Conservation (phyloP, 31 red algal species). For the Asparagopsis taxiformis region DNA sequence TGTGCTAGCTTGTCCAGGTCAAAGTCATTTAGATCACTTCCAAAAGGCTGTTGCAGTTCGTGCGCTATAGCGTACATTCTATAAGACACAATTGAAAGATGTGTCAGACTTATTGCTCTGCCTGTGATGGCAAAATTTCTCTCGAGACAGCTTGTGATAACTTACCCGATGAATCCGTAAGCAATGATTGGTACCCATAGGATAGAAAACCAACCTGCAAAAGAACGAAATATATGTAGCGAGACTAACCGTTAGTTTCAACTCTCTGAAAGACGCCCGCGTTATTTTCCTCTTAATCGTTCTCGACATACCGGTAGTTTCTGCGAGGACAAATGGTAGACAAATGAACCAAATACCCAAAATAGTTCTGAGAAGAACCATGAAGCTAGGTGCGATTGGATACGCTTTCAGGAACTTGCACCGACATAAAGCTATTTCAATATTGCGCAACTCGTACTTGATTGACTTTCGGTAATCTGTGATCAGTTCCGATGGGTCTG, state of each 20-base stretch:
- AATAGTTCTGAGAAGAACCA: constrained; percentile 33
- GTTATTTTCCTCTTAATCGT: background rate
- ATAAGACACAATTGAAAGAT: background rate
- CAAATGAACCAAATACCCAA: constrained; percentile 51
- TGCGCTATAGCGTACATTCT: constrained; percentile 38
- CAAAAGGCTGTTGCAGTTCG: constrained; percentile 47
- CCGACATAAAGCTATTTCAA: constrained; percentile 14
- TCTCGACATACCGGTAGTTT: constrained; percentile 30
- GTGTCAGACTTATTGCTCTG: too few species aligned
- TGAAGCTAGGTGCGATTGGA: constrained; percentile 27
- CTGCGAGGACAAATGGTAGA: constrained; percentile 42
- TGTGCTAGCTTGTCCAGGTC: constrained; percentile 26
- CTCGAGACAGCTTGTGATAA: background rate
- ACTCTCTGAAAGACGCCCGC: background rate
- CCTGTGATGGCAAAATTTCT: too few species aligned
- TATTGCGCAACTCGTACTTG: background rate
- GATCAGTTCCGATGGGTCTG: background rate
- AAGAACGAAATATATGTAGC: background rate
- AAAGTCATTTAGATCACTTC: constrained; percentile 46
- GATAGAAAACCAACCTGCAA: constrained; percentile 53
- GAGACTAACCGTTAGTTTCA: background rate
- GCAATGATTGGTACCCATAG: constrained; percentile 48
- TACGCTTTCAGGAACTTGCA: constrained; percentile 10
- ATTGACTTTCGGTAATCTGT: constrained; percentile 1
- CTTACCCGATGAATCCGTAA: constrained; percentile 45